Base-by-base conservation (phyloP, 2,329 filamentous ascomycete species). In the Fusarium odoratissimum region DNA sequence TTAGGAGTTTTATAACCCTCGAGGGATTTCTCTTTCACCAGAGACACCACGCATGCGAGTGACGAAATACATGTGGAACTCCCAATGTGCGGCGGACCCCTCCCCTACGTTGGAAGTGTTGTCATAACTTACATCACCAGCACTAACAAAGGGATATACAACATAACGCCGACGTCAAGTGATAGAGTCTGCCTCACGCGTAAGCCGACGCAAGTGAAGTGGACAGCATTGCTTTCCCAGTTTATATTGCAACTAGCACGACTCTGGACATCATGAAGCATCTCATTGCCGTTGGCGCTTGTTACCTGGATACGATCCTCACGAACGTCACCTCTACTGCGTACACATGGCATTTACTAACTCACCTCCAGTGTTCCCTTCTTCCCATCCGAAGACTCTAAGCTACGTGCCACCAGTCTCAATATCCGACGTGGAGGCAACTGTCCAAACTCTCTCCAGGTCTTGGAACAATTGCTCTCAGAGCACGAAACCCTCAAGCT, bases 301-400 rank as follows among this genome's bases (percentile, higher is more conserved):
- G 91, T 74, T 93, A 93, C 81, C 82, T 93, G 41, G 91, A 93
- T 80, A 93, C 91, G 4, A 91, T 93, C 65, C 83, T 93, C 44
- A 90, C 86, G 91, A 87, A 83, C 80, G 87, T 80, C 61, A 70
- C 63, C 57, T 68, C 66, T 37, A 40, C 38, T 42, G 44, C 38
- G 35, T 25, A 41, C 52, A n/a, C 38, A 45, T 30, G 33, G 42
- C 23, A 51, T 49, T 33, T 61, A 64, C 71, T 71, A 62, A 75
- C 71, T 51, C 54, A 60, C 58, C 52, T 69, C 72, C 78, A 93
- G 90, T 69, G 87, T 93, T 38, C 88, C 91, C 6, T 83, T 89
- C 76, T 94, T 90, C 78, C 92, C 92, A 3, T 80, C 81, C 11
- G 92, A 95, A 82, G 92, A 95, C 83, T 87, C 89, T 52, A 95